These are phyloP conservation scores for Craspedostauros australis DNA, from an alignment of 108 stramenopile species.

Conservation along the genomic window DNA sequence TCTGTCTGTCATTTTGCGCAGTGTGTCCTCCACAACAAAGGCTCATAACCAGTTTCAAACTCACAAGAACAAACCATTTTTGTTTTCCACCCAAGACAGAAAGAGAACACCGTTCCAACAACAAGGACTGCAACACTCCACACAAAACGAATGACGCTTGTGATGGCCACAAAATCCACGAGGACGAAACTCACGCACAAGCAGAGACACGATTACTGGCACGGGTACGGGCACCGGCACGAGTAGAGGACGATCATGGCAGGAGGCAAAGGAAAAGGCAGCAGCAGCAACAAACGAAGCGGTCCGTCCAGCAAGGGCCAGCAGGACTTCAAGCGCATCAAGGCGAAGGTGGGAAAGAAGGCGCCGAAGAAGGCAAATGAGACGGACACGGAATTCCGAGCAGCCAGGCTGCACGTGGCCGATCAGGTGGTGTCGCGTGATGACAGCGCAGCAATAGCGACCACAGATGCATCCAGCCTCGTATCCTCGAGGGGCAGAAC, in stretches of 20 bases:
- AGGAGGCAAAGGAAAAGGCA: slow-evolving; percentile 13
- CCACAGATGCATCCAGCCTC: slow-evolving; percentile 28
- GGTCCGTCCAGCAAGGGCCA: too few relatives aligned
- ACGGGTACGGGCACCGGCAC: background rate
- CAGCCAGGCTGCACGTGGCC: slow-evolving; percentile 59
- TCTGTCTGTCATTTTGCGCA: too few relatives aligned
- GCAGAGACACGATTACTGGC: too few relatives aligned
- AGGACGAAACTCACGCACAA: background rate
- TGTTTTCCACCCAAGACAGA: too few relatives aligned
- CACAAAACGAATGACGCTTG: too few relatives aligned
- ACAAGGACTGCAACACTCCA: too few relatives aligned
- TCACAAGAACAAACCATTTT: too few relatives aligned
- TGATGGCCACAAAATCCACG: background rate
- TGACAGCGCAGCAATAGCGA: slow-evolving; percentile 6
- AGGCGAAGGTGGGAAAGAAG: slow-evolving; percentile 81
- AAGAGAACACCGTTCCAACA: too few relatives aligned
- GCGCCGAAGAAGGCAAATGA: slow-evolving; percentile 57
- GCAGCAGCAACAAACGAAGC: background rate
- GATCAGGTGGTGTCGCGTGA: slow-evolving; percentile 14
- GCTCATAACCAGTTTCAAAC: too few relatives aligned
- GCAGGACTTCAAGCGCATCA: slow-evolving; percentile 66
- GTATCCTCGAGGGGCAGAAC: slow-evolving; percentile 59
- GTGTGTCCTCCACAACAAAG: too few relatives aligned
- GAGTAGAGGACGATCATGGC: slow-evolving; percentile 11
- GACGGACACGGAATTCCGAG: slow-evolving; percentile 70